These are phyloP conservation scores for Calonectria henricotiae DNA, from an alignment of 2,329 filamentous ascomycete genomes.

Conservation along the genomic window DNA sequence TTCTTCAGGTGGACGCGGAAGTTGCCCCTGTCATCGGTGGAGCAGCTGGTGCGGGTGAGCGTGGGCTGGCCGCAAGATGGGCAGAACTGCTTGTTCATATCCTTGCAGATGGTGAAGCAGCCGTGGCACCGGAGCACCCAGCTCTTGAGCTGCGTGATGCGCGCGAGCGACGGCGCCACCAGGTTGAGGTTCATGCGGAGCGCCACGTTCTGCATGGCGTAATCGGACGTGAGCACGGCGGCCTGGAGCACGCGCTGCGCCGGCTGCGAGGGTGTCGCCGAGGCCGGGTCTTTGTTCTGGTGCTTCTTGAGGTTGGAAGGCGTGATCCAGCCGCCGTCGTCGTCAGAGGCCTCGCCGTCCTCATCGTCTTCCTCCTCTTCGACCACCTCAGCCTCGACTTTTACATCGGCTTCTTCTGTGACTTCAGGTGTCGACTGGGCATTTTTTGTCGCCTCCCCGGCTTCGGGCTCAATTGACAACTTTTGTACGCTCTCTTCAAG, in stretches of 20 bases:
- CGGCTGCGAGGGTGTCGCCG: constrained; percentile 64
- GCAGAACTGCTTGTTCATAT: constrained; percentile 94
- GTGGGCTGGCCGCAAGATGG: constrained; percentile 91
- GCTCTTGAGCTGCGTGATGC: constrained; percentile 88
- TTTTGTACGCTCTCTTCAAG: constrained; percentile 46
- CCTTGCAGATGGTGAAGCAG: constrained; percentile 88
- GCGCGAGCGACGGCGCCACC: constrained; percentile 82
- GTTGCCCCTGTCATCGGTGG: constrained; percentile 84
- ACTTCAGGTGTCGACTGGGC: constrained; percentile 31
- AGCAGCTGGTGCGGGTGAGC: constrained; percentile 87
- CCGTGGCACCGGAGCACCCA: constrained; percentile 95
- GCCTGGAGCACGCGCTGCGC: constrained; percentile 82
- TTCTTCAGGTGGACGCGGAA: constrained; percentile 91
- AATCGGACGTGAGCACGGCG: constrained; percentile 95
- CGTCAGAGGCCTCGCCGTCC: constrained; percentile 66
- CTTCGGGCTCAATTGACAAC: constrained; percentile 45
- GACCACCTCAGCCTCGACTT: constrained; percentile 61
- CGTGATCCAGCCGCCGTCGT: constrained; percentile 91
- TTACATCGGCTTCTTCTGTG: constrained; percentile 39
- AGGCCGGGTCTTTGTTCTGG: constrained; percentile 76
- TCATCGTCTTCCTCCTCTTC: constrained; percentile 70
- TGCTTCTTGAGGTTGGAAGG: constrained; percentile 91
- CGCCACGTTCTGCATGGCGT: constrained; percentile 97
- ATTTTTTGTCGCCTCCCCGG: constrained; percentile 32
- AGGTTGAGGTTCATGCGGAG: constrained; percentile 96